Evolutionary conservation across 345 rosid species (phyloP), one percentile per base, ranked within the genome.

Genomic region (Camelina laxa): DNA sequence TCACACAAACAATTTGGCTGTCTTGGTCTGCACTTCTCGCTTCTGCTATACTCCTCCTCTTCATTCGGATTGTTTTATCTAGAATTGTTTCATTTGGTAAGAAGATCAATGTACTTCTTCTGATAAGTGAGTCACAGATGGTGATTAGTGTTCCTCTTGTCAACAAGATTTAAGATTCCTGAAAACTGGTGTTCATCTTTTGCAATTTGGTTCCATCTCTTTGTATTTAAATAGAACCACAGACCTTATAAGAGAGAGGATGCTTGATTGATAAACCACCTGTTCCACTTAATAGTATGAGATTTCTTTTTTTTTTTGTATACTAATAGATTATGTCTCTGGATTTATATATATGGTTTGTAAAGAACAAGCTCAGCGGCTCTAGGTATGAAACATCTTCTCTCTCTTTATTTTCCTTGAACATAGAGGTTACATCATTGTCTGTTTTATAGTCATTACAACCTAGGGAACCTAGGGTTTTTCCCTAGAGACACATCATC

Each of bases 1-100:
- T 75, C 98, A 90, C 80, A 92, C 98, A 53, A 95, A 95, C 84
- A 95, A 92, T 72, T 95, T 98, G 99, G 99, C 99, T 64, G 96
- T 95, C 33, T 78, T 95, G 68, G 99, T 95, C 81, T 95, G 99
- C 87, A 92, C 98, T 42, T 95, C 98, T 82, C 97, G 97, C 56
- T 92, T 90, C 88, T 95, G 99, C 98, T 95, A 42, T 79, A n/a
- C 15, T 14, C 30, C 20, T 49, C 36, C 20, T 36, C 27, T 65
- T 63, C 6, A 19, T 63, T 15, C 4, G 16, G 4, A 11, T 63
- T 63, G 55, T 42, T 6, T 13, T 30, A 14, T 49, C 19, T 72
- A 1, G 6, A 39, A 38, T 27, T 2, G 15, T 55, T 35, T 31
- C 41, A 15, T 42, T 47, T 20, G 33, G 30, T 47, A 64, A 45